phyloP scores from a whole-genome alignment of 192 early-diverging fungal species.

The Coemansia nantahalensis region DNA sequence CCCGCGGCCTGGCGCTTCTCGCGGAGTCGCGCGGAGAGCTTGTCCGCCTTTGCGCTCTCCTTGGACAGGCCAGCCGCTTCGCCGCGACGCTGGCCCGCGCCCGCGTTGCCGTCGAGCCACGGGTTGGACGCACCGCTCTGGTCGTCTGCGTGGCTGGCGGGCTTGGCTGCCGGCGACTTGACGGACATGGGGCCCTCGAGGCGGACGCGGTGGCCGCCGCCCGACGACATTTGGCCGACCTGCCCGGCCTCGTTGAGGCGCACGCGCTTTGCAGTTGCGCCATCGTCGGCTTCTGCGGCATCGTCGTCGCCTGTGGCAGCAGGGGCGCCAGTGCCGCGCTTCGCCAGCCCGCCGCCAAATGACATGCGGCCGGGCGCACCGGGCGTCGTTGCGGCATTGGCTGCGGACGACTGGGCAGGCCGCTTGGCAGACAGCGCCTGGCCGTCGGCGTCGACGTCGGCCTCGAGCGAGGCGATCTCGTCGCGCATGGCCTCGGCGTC shows the following conservation, averaged over 20 bases:
- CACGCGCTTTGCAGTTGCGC: conserved; percentile 28
- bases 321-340: conserved; percentile 4
- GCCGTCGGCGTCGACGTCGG: conserved; percentile 36
- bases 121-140: conserved; percentile 62
- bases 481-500: conserved; percentile 35
- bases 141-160: conserved; percentile 6
- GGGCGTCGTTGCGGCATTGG: neutral
- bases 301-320: conserved; percentile 22
- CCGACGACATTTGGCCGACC: conserved; percentile 51
- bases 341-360: conserved; percentile 35
- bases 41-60: conserved; percentile 61
- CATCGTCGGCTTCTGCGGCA: conserved; percentile 1
- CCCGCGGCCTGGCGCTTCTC: conserved; percentile 54
- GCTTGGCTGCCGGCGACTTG: conserved; percentile 15
- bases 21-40: conserved; percentile 63
- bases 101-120: conserved; percentile 66
- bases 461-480: conserved; percentile 40
- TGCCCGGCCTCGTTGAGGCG: conserved; percentile 55
- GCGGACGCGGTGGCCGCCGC: conserved; percentile 54
- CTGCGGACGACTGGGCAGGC: neutral
- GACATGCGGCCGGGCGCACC: conserved; percentile 41
- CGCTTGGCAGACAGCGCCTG: conserved; percentile 12
- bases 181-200: conserved; percentile 59
- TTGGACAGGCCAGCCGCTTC: conserved; percentile 53
- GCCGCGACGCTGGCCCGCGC: conserved; percentile 25